A percentile compares a stretch with the other conserved stretches of the same genome.
Evolutionary conservation across 345 rosid genomes (phyloP).

Genomic region (Schrenkiella parvula): DNA sequence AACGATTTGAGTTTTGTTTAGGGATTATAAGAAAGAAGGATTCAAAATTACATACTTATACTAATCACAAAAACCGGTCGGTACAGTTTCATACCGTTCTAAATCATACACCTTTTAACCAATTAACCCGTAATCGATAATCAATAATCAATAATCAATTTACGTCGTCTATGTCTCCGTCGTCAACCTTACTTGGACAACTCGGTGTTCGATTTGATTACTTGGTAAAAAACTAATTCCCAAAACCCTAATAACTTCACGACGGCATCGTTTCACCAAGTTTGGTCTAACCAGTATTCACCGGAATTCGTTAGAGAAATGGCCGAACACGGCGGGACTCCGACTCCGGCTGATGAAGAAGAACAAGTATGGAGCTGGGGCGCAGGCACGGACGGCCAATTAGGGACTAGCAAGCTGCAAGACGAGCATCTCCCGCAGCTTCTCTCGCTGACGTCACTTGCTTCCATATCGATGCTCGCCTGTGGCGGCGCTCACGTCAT

Average conservation of each 20-base stretch:
- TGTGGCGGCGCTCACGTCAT: constrained; percentile 96
- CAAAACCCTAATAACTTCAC: background rate
- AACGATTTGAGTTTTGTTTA: background rate
- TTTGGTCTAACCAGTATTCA: too few relatives aligned
- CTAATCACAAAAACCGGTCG: background rate
- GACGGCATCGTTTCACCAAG: background rate
- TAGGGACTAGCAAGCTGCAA: constrained; percentile 59
- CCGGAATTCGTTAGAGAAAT: too few relatives aligned
- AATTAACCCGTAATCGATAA: too few relatives aligned
- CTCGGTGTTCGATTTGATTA: background rate
- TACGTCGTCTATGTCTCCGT: background rate
- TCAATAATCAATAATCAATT: too few relatives aligned
- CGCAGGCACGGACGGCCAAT: constrained; percentile 93
- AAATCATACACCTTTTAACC: too few relatives aligned
- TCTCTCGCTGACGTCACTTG: constrained; percentile 46
- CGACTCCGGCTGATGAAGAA: background rate
- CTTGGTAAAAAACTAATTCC: background rate
- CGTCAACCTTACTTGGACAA: background rate
- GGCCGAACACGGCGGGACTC: background rate
- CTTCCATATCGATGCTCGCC: constrained; percentile 59
- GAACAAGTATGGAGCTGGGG: constrained; percentile 89
- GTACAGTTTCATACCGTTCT: background rate
- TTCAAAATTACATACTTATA: too few relatives aligned
- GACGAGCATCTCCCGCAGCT: constrained; percentile 81
- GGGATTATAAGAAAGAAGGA: too few relatives aligned